Evolutionary conservation across 768 basidiomycete species (phyloP).

Genomic region (Paxillus ammoniavirescens): DNA sequence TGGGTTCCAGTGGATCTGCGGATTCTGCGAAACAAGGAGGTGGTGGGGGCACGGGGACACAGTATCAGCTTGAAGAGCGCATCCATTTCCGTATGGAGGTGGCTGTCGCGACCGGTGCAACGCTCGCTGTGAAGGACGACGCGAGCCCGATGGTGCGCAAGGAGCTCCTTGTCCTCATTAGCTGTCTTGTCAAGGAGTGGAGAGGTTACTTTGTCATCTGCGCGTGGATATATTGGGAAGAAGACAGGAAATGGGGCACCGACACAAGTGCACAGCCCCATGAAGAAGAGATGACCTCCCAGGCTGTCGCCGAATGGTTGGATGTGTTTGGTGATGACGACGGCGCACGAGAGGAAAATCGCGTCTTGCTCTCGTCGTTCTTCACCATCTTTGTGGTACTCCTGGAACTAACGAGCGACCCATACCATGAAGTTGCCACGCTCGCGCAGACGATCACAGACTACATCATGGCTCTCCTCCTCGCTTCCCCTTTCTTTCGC

Average conservation of each 20-base stretch:
- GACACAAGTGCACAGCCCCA: conserved; percentile 33
- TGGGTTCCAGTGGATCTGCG: conserved; percentile 85
- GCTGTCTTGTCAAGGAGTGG: conserved; percentile 95
- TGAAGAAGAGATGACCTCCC: conserved; percentile 71
- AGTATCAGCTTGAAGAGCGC: conserved; percentile 70
- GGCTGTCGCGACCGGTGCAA: conserved; percentile 85
- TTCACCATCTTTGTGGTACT: conserved; percentile 90
- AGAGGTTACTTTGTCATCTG: conserved; percentile 94
- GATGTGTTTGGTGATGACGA: conserved; percentile 68
- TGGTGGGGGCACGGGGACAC: conserved; percentile 84
- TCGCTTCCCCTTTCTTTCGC: conserved; percentile 84
- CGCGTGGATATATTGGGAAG: conserved; percentile 96
- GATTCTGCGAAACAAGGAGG: conserved; percentile 69
- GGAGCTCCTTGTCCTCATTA: conserved; percentile 87
- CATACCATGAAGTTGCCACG: conserved; percentile 89
- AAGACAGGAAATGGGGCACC: conserved; percentile 67
- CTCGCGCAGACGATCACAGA: conserved; percentile 90
- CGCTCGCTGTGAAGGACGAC: conserved; percentile 87
- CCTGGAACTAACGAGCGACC: conserved; percentile 88
- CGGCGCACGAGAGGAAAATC: conserved; percentile 68
- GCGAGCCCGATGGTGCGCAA: conserved; percentile 96
- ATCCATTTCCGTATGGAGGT: conserved; percentile 88
- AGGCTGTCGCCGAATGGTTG: conserved; percentile 78
- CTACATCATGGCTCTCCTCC: conserved; percentile 84
- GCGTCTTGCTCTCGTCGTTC: conserved; percentile 86